These are phyloP conservation scores for Poterioochromonas sp. DNA, from an alignment of 352 stramenopile genomes.

Conservation along the genomic window DNA sequence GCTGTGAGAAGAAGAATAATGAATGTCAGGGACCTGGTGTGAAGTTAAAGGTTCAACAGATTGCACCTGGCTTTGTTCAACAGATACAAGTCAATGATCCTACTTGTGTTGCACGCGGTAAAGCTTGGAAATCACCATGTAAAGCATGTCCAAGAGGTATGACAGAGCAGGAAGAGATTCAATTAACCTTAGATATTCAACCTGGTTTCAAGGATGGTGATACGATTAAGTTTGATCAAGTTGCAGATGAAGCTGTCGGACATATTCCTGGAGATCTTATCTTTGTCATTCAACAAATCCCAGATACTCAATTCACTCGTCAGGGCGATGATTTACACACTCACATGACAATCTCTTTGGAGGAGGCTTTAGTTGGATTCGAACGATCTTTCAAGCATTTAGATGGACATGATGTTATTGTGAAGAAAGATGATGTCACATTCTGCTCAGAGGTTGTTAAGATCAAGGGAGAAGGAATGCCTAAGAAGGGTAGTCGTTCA, in stretches of 20 bases:
- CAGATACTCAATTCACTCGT: conserved; percentile 69
- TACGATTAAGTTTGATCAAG: conserved; percentile 78
- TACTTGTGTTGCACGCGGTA: conserved; percentile 70
- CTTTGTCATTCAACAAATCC: conserved; percentile 66
- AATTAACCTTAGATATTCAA: conserved; percentile 87
- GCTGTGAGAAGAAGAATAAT: conserved; percentile 77
- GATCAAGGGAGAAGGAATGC: conserved; percentile 73
- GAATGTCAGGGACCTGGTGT: conserved; percentile 86
- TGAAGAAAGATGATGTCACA: conserved; percentile 64
- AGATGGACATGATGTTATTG: conserved; percentile 66
- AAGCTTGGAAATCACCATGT: conserved; percentile 72
- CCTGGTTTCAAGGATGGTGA: conserved; percentile 83
- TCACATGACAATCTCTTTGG: conserved; percentile 77
- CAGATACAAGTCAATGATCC: conserved; percentile 67
- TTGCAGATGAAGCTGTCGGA: conserved; percentile 54
- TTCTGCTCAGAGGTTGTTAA: conserved; percentile 64
- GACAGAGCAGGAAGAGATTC: conserved; percentile 82
- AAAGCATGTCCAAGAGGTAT: conserved; percentile 80
- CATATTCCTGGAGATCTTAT: conserved; percentile 76
- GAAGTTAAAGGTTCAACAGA: conserved; percentile 61
- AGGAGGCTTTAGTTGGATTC: conserved; percentile 83
- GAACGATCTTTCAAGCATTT: conserved; percentile 67
- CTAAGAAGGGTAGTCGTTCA: conserved; percentile 59
- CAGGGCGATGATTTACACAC: conserved; percentile 80
- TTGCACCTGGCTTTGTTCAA: conserved; percentile 73